Conservation (phyloP, 1,284 basidiomycete species). For the Sanghuangporus sanghuang region DNA sequence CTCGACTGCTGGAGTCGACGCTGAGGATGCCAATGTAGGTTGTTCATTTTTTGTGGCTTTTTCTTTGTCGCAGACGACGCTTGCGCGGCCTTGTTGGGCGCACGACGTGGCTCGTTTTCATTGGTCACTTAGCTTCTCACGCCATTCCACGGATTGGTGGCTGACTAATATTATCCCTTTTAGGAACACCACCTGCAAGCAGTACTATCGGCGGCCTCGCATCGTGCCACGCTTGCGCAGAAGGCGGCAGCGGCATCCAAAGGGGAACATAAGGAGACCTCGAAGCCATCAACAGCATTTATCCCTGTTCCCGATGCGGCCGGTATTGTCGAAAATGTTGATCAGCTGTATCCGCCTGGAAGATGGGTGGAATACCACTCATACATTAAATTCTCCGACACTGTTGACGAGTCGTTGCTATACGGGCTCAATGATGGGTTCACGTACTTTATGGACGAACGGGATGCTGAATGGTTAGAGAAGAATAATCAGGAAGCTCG, state of each 20-base stretch:
- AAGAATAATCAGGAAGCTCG: constrained; percentile 87
- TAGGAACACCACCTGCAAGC: constrained; percentile 94
- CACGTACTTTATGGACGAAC: constrained; percentile 94
- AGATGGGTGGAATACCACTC: constrained; percentile 75
- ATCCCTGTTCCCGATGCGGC: constrained; percentile 93
- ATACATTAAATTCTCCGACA: constrained; percentile 84
- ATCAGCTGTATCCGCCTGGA: constrained; percentile 63
- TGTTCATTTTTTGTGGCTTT: constrained; percentile 28
- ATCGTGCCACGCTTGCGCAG: constrained; percentile 43
- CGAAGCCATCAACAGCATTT: constrained; percentile 58
- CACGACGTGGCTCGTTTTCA: constrained; percentile 39
- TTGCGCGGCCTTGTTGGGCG: constrained; percentile 36
- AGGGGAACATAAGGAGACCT: constrained; percentile 23
- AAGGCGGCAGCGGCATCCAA: constrained; percentile 33
- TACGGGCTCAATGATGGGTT: constrained; percentile 62
- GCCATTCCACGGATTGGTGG: constrained; percentile 47
- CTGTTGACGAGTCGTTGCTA: constrained; percentile 73
- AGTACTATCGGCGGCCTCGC: constrained; percentile 69
- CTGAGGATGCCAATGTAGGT: constrained; percentile 86
- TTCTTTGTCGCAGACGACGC: constrained; percentile 27
- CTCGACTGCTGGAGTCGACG: constrained; percentile 69
- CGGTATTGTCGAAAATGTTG: constrained; percentile 73
- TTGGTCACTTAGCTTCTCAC: constrained; percentile 43
- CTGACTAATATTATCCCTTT: constrained; percentile 47
- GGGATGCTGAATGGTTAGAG: constrained; percentile 91